Base-by-base conservation (phyloP, 768 basidiomycete genomes). In the Tulasnella sp. region DNA sequence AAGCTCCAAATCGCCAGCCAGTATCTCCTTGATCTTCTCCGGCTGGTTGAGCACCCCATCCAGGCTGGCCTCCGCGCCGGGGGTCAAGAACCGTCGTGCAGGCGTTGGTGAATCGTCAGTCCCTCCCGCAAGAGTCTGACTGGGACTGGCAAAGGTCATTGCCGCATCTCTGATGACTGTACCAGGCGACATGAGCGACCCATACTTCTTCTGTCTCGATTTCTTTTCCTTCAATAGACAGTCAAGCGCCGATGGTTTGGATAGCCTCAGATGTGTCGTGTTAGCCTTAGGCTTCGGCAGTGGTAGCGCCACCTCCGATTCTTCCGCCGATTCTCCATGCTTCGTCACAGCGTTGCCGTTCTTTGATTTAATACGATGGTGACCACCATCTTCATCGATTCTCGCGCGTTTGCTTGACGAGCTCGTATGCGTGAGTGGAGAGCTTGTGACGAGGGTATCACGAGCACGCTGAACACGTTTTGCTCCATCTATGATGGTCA, bases 161-260 rank as follows among this genome's bases (percentile, higher is more conserved):
- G 25, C 44, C 54, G 29, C 30, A 15, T n/a, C n/a, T n/a, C 11
- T 15, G 3, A 10, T 24, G 41, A 24, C 45, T n/a, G 46, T 48
- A 22, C 21, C 19, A 5, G 27, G 46, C 10, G 30, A 30, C 19
- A 53, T 22, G 29, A 53, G 38, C 15, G 21, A 15, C 19, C 51
- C 51, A 19, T 56, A 56, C 45, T 56, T 56, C 45, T 56, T 56
- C 3, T 56, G 38, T 43, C 42, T 42, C 38, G 24, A 21, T n/a
- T 56, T 11, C 54, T 56, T 56, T 25, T 56, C 54, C 29, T 56
- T 56, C 38, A 56, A 43, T 30, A 56, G 29, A 44, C 38, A 15
- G 25, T 44, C 54, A 19, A 56, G 24, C 9, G 45, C 54, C 21
- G 51, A 12, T 11, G 19, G n/a, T n/a, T 48, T 48, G 7, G 46